Conservation (phyloP, 306 rosid species). For the Fragaria ananassa region DNA sequence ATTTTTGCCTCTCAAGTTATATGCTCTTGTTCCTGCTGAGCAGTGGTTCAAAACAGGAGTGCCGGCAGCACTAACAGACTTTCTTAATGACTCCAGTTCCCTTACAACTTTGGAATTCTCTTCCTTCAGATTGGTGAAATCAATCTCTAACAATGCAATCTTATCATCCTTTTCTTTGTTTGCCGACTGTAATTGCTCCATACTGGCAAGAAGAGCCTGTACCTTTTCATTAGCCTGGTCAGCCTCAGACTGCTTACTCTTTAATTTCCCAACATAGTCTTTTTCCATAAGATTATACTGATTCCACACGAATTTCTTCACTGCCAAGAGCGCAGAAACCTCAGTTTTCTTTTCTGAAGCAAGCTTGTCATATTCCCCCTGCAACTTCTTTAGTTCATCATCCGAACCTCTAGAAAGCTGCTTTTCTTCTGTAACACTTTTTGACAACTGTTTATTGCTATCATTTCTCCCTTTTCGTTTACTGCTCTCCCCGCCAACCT, state of each 20-base stretch:
- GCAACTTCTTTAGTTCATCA: constrained; percentile 44
- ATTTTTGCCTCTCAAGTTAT: constrained; percentile 27
- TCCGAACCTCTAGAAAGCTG: constrained; percentile 21
- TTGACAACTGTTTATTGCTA: constrained; percentile 25
- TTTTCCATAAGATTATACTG: constrained; percentile 66
- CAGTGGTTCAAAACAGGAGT: constrained; percentile 58
- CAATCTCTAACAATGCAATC: constrained; percentile 48
- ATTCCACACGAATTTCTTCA: constrained; percentile 85
- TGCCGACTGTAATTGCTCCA: constrained; percentile 62
- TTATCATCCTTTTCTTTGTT: constrained; percentile 54
- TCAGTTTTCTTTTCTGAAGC: constrained; percentile 48
- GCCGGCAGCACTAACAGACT: constrained; percentile 29
- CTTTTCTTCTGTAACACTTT: constrained; percentile 27
- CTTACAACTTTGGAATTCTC: constrained; percentile 45
- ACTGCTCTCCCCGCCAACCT: constrained; percentile 39
- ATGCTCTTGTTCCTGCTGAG: constrained; percentile 24
- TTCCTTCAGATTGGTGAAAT: constrained; percentile 49
- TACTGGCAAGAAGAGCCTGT: constrained; percentile 43
- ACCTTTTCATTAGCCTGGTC: constrained; percentile 48
- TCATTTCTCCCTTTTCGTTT: constrained; percentile 12
- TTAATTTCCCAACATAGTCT: constrained; percentile 45
- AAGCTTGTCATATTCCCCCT: constrained; percentile 56
- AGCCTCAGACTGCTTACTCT: constrained; percentile 48
- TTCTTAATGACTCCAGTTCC: constrained; percentile 56
- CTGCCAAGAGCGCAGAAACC: constrained; percentile 58